Evolutionary conservation across 495 filamentous ascomycete genomes (phyloP), one percentile per base, ranked within the genome.

Genomic region (Penicillium argentinense): DNA sequence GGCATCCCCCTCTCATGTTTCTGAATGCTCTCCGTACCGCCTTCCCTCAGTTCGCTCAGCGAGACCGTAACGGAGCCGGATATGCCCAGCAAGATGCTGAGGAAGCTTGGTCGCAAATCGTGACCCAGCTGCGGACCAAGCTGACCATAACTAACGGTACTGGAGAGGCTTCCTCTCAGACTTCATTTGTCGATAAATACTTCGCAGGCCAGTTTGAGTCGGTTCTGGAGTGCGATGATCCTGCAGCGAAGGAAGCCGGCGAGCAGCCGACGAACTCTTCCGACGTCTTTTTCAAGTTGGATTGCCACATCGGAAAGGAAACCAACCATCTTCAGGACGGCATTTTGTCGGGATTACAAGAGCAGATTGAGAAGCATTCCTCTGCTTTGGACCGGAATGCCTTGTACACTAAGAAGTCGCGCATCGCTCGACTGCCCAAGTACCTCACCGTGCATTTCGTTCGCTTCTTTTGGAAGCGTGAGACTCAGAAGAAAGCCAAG

Each of bases 71-170:
- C 24, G 89, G 89, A 0, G 77, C 83, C 34, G 91, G 89, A 3
- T 97, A 83, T 61, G 89, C 92, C 6, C 93, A 98, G 60, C 93
- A 98, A 68, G 93, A 98, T 73, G 93, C 93, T 1, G 93, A 98
- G 61, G 93, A 98, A 64, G 95, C 91, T 13, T 98, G 92, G 88
- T 95, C 95, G 16, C 92, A 97, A 62, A 96, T 98, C 40, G 64
- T 98, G 5, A 81, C 82, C n/a, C 87, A 92, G 62, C 72, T 98
- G 34, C 83, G 86, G 24, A 78, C 86, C 51, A 95, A 88, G 62
- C 68, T 97, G 43, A 86, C 84, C 61, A 69, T 87, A 43, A 80
- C 79, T 45, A 78, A 79, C 3, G 76, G 71, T 3, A 72, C 71
- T 8, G 60, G 62, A 7, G 68, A 72, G 14, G 61, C 68, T 2